Evolutionary conservation across 345 rosid genomes (phyloP).

Genomic region (Xanthoceras sorbifolium): DNA sequence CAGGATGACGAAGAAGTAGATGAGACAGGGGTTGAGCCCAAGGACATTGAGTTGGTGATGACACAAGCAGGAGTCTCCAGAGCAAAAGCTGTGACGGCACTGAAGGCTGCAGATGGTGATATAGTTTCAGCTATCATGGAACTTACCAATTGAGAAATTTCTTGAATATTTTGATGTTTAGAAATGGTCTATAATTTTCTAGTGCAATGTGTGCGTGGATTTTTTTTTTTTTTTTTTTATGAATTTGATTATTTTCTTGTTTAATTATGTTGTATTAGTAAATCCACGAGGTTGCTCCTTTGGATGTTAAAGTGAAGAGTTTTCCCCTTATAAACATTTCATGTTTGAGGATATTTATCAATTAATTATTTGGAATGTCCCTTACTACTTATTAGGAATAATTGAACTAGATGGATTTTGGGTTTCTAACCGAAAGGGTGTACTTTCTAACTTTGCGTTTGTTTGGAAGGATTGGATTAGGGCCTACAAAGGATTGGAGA

Average conservation of each 20-base stretch:
- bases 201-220: background rate
- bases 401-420: too few relatives aligned
- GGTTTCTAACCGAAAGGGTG: too few relatives aligned
- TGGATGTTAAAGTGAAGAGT: slow-evolving; percentile 1
- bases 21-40: slow-evolving; percentile 80
- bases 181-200: background rate
- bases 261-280: background rate
- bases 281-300: background rate
- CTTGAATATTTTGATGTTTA: background rate
- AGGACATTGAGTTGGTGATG: slow-evolving; percentile 69
- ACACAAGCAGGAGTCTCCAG: slow-evolving; percentile 45
- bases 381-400: background rate
- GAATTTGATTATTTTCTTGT: background rate
- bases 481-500: too few relatives aligned
- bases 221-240: background rate
- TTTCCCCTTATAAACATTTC: background rate
- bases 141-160: slow-evolving; percentile 57
- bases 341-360: background rate
- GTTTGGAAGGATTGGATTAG: too few relatives aligned
- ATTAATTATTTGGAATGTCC: background rate
- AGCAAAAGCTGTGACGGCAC: slow-evolving; percentile 72
- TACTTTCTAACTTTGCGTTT: too few relatives aligned
- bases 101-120: slow-evolving; percentile 73
- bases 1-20: slow-evolving; percentile 90
- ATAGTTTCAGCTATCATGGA: slow-evolving; percentile 90